Evolutionary conservation across 1,284 basidiomycete genomes (phyloP).

Genomic region (Kwoniella shivajii): DNA sequence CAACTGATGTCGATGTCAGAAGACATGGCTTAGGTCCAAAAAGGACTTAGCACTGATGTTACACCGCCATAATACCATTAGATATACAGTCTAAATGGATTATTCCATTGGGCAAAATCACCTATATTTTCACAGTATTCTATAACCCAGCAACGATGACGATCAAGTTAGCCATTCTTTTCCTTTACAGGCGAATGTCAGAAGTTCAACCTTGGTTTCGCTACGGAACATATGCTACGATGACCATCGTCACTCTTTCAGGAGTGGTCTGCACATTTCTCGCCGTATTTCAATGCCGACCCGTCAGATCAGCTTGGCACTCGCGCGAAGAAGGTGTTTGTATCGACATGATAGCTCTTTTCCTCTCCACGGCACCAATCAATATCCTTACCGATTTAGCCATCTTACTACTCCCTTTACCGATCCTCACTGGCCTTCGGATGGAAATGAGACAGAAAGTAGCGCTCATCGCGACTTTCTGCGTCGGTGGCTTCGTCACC

Average conservation of each 20-base stretch:
- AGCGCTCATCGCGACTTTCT: slow-evolving; percentile 50
- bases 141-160: slow-evolving; percentile 51
- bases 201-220: slow-evolving; percentile 47
- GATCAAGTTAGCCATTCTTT: slow-evolving; percentile 50
- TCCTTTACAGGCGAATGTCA: slow-evolving; percentile 54
- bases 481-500: slow-evolving; percentile 51
- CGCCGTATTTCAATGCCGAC: slow-evolving; percentile 52
- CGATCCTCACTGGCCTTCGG: slow-evolving; percentile 49
- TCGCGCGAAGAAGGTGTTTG: slow-evolving; percentile 30
- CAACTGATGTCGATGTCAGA: not conserved
- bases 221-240: slow-evolving; percentile 41
- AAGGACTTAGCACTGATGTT: not conserved
- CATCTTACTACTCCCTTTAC: slow-evolving; percentile 51
- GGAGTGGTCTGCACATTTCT: slow-evolving; percentile 50
- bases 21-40: not conserved
- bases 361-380: slow-evolving; percentile 50
- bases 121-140: slow-evolving; percentile 51
- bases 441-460: slow-evolving; percentile 51
- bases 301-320: slow-evolving; percentile 41
- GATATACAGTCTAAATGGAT: slow-evolving; percentile 28
- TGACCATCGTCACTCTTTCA: slow-evolving; percentile 46
- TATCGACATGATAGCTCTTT: slow-evolving; percentile 48
- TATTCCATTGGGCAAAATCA: slow-evolving; percentile 18
- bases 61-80: not conserved
- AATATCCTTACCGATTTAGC: slow-evolving; percentile 53